Evolutionary conservation across 352 stramenopile genomes (phyloP).

Genomic region (Phytophthora fragariaefolia): DNA sequence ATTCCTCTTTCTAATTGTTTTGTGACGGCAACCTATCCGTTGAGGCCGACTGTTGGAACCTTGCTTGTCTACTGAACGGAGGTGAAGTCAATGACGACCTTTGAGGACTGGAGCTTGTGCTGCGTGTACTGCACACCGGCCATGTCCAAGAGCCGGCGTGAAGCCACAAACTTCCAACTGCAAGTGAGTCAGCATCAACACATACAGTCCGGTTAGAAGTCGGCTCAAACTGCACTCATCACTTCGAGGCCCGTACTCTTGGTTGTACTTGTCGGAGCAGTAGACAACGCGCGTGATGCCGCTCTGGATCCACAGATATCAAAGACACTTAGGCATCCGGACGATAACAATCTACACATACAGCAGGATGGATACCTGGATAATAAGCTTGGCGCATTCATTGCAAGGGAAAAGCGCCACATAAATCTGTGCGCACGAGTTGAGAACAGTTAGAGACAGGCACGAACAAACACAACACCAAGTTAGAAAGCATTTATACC

Average conservation of each 20-base stretch:
- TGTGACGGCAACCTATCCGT: too few relatives aligned
- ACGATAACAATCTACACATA: neutral
- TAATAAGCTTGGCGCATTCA: conserved; percentile 99
- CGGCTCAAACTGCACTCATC: neutral
- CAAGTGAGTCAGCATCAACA: conserved; percentile 14
- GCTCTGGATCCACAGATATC: conserved; percentile 58
- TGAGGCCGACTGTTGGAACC: too few relatives aligned
- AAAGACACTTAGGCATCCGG: neutral
- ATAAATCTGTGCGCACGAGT: conserved; percentile 86
- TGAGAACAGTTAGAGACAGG: conserved; percentile 6
- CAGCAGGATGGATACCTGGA: conserved; percentile 71
- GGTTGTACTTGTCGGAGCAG: conserved; percentile 95
- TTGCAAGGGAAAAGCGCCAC: conserved; percentile 99
- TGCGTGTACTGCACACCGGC: conserved; percentile 68
- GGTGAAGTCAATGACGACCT: conserved; percentile 79
- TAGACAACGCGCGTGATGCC: conserved; percentile 97
- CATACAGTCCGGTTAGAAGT: conserved; percentile 24
- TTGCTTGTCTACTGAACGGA: conserved; percentile 37
- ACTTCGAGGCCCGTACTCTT: conserved; percentile 63
- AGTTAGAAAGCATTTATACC: conserved; percentile 35
- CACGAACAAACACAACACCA: neutral
- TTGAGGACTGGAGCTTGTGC: conserved; percentile 60
- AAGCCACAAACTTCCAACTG: conserved; percentile 90
- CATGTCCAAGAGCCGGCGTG: conserved; percentile 89
- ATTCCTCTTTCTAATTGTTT: neutral